Evolutionary conservation across 345 rosid species (phyloP).

Genomic region (Diplotaxis tenuifolia): DNA sequence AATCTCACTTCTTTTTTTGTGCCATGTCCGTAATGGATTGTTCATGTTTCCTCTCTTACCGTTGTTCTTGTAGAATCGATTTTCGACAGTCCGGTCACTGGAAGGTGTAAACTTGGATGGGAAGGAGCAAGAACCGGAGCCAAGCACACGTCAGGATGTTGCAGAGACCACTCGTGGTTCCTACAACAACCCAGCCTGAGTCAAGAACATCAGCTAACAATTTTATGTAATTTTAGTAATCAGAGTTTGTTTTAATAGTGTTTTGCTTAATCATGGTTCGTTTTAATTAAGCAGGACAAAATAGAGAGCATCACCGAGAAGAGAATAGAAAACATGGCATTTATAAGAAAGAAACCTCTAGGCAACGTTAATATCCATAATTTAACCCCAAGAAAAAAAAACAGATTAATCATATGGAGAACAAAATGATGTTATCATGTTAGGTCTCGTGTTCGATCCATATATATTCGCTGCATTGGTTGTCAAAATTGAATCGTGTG

Average conservation of each 20-base stretch:
- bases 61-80: conserved; percentile 54
- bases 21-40: background rate
- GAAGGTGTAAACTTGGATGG: conserved; percentile 35
- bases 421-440: no score
- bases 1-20: background rate
- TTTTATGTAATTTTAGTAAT: conserved; percentile 17
- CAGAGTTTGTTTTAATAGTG: conserved; percentile 5
- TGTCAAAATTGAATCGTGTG: no score
- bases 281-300: background rate
- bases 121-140: conserved; percentile 43
- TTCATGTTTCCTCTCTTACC: no score
- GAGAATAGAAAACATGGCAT: no score
- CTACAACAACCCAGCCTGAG: conserved; percentile 23
- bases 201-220: conserved; percentile 19
- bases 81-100: conserved; percentile 45
- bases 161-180: conserved; percentile 39
- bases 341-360: no score
- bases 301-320: no score
- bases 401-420: no score
- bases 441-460: no score
- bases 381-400: no score
- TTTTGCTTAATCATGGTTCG: conserved; percentile 11
- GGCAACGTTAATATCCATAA: no score
- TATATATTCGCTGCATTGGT: no score
- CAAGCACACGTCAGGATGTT: conserved; percentile 29